Conservation (phyloP, 2,329 filamentous ascomycete species). For the Diaporthe vaccinii region DNA sequence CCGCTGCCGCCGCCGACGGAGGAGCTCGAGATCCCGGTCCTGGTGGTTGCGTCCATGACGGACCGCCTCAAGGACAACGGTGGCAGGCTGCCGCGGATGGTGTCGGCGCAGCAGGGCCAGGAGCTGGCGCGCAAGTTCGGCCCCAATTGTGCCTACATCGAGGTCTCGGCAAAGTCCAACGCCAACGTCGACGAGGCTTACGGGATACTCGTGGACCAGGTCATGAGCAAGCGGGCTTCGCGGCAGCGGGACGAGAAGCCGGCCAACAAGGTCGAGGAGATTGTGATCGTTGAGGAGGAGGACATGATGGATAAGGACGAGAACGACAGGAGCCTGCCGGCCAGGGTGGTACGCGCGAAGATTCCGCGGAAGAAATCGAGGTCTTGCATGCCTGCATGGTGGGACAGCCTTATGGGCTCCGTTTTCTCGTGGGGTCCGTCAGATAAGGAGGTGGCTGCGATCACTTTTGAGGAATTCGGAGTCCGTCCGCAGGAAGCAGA, state of each 20-base stretch:
- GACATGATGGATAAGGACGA: constrained; percentile 11
- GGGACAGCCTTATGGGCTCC: not conserved
- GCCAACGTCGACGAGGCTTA: constrained; percentile 38
- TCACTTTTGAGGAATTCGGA: constrained; percentile 14
- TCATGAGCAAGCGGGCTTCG: constrained; percentile 27
- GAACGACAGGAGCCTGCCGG: constrained; percentile 20
- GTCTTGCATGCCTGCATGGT: constrained; percentile 31
- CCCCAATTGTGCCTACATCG: constrained; percentile 32
- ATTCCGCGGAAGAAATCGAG: not conserved
- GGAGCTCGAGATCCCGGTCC: constrained; percentile 25
- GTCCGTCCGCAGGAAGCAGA: not conserved
- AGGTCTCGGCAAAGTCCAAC: constrained; percentile 36
- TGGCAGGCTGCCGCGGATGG: constrained; percentile 28
- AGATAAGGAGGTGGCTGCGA: constrained; percentile 11
- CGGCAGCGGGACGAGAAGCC: not conserved
- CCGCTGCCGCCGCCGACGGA: not conserved
- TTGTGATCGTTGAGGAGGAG: not conserved
- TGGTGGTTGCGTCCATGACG: constrained; percentile 33
- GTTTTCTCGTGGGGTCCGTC: constrained; percentile 5
- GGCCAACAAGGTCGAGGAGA: not conserved
- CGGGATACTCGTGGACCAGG: constrained; percentile 31
- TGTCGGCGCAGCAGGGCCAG: constrained; percentile 27
- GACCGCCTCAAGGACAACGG: constrained; percentile 30
- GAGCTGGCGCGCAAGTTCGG: constrained; percentile 35
- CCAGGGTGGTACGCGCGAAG: not conserved